Percentiles rank a stretch among this genome's conserved stretches.
Evolutionary conservation across 352 stramenopile genomes (phyloP).

Genomic region (Phytophthora tentaculata): DNA sequence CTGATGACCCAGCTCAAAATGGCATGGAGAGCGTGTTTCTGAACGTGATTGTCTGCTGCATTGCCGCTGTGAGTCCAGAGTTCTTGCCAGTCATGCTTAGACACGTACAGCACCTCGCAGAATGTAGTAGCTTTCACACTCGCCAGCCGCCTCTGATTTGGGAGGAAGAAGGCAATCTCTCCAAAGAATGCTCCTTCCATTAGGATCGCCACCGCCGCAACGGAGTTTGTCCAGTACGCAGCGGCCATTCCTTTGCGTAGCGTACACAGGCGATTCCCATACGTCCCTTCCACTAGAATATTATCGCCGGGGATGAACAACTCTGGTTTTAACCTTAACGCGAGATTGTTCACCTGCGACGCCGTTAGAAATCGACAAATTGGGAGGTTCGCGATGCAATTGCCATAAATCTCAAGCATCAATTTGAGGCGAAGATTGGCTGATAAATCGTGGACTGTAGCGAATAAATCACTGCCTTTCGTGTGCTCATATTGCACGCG

Average conservation of each 20-base stretch:
- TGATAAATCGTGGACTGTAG: conserved; percentile 64
- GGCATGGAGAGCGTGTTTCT: conserved; percentile 61
- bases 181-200: conserved; percentile 52
- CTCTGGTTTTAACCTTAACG: conserved; percentile 59
- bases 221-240: conserved; percentile 39
- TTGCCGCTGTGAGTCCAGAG: conserved; percentile 49
- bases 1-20: conserved; percentile 68
- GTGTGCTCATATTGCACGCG: conserved; percentile 66
- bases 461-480: conserved; percentile 64
- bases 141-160: conserved; percentile 57
- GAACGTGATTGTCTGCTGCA: conserved; percentile 47
- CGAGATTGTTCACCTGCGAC: conserved; percentile 58
- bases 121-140: conserved; percentile 64
- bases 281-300: conserved; percentile 42
- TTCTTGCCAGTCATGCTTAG: conserved; percentile 65
- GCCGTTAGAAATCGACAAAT: conserved; percentile 57
- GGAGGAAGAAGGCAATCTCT: conserved; percentile 75
- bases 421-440: conserved; percentile 65
- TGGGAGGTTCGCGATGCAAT: conserved; percentile 47
- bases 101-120: conserved; percentile 67
- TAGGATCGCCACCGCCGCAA: conserved; percentile 16
- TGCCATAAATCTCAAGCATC: conserved; percentile 74
- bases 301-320: conserved; percentile 45
- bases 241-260: conserved; percentile 61
- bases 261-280: conserved; percentile 60